Evolutionary conservation across 768 basidiomycete genomes (phyloP), one percentile per base, ranked within the genome.

Genomic region (Phylloporus sp.): DNA sequence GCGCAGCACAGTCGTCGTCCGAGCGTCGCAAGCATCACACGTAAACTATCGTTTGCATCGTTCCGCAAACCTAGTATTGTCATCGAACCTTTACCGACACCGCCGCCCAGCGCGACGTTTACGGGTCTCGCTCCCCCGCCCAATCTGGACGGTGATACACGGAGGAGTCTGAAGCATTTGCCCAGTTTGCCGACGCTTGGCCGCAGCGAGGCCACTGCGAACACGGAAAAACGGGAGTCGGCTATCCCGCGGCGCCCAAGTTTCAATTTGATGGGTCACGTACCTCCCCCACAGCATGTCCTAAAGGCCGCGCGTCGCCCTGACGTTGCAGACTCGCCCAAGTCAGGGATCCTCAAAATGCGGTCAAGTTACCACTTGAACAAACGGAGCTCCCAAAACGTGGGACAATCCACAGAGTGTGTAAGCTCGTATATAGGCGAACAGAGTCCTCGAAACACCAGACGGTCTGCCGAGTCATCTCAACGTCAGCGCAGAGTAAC

Each of bases 1-100:
- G 26, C 28, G 2, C 9, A 53, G 5, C 56, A 53, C 9, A 16
- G 39, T 27, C 62, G 59, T 45, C 48, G 67, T 20, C 65, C 64
- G 9, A 66, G 65, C 9, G 64, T 66, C 10, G 67, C 57, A 31
- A 69, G 62, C 26, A 66, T 67, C 38, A 67, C 66, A 4, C 67
- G 62, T n/a, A 69, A 67, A 47, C 34, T 69, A 15, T 69, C 66
- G 11, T 67, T 69, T 38, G 61, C 58, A n/a, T 59, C 57, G 22
- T 67, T 67, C 27, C 68, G 68, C 20, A 56, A 56, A 47, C 59
- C 58, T 2, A 69, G 66, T 10, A 15, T 59, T 20, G 47, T 62
- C 45, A 45, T 23, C 13, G 50, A 65, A 32, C 55, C 57, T 24
- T 32, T 60, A 20, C 63, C 60, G 12, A 51, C 59, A 18, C 58